Conservation (phyloP, 805 yeast species). For the Brettanomyces sp. region DNA sequence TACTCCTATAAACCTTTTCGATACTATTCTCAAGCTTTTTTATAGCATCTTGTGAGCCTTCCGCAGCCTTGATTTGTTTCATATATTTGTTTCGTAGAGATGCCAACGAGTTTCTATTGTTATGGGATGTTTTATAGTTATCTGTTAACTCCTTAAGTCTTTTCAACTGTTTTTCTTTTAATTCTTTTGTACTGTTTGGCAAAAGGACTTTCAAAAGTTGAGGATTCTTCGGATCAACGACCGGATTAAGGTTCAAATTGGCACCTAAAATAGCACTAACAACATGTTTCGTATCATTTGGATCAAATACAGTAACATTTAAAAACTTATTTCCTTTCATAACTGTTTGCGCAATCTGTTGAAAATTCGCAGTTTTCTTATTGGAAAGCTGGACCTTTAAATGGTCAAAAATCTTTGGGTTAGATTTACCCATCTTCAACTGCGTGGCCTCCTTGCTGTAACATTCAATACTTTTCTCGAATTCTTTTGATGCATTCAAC, state of each 20-base stretch:
- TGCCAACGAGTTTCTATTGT: conserved; percentile 40
- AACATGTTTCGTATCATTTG: conserved; percentile 58
- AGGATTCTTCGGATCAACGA: conserved; percentile 59
- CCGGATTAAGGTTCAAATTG: conserved; percentile 71
- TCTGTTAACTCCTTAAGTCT: conserved; percentile 61
- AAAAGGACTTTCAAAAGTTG: conserved; percentile 66
- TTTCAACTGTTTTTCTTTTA: conserved; percentile 44
- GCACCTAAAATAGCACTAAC: conserved; percentile 63
- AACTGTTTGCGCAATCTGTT: conserved; percentile 62
- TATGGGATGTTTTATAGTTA: conserved; percentile 42
- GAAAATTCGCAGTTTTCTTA: conserved; percentile 37
- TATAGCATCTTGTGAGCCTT: conserved; percentile 46
- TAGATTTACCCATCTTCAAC: conserved; percentile 59
- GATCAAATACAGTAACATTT: conserved; percentile 81
- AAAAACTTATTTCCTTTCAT: conserved; percentile 55
- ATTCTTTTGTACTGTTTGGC: conserved; percentile 67
- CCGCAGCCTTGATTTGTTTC: conserved; percentile 37
- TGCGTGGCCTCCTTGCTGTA: conserved; percentile 52
- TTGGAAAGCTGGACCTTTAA: conserved; percentile 42
- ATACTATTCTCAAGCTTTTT: conserved; percentile 47
- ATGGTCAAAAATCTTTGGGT: conserved; percentile 56
- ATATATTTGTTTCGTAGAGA: conserved; percentile 49
- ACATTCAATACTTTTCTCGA: conserved; percentile 35
- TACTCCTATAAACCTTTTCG: conserved; percentile 63
- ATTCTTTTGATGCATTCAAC: conserved; percentile 25